Percentiles rank a stretch among this genome's conserved stretches.
Conservation (phyloP, 257 asterid genomes). For the Gentiana macrophylla region DNA sequence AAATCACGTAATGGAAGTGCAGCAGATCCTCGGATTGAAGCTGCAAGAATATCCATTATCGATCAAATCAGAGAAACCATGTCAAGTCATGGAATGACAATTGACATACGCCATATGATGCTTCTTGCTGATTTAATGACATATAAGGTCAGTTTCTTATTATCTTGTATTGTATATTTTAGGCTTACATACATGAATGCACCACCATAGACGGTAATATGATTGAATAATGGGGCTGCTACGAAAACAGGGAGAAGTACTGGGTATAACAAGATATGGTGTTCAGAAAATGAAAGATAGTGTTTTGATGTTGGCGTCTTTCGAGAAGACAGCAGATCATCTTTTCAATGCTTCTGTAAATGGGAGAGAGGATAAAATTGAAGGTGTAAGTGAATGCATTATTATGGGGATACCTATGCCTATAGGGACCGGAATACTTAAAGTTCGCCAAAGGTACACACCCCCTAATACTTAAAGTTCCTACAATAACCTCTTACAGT, state of each 20-base stretch:
- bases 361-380: slow-evolving; percentile 76
- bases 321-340: slow-evolving; percentile 84
- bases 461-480: too few relatives aligned
- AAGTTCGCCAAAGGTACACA: slow-evolving; percentile 63
- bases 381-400: slow-evolving; percentile 89
- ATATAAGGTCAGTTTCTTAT: slow-evolving; percentile 42
- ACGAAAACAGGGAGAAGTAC: slow-evolving; percentile 67
- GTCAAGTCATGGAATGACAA: slow-evolving; percentile 79
- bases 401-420: slow-evolving; percentile 90
- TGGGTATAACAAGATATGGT: slow-evolving; percentile 84
- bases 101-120: slow-evolving; percentile 95
- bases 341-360: slow-evolving; percentile 78
- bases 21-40: slow-evolving; percentile 77
- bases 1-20: slow-evolving; percentile 71
- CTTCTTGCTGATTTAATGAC: slow-evolving; percentile 96
- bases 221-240: background rate
- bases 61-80: slow-evolving; percentile 66
- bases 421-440: slow-evolving; percentile 84
- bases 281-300: slow-evolving; percentile 86
- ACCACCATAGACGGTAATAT: background rate
- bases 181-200: background rate
- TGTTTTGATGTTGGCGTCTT: slow-evolving; percentile 85
- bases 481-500: too few relatives aligned
- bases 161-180: background rate
- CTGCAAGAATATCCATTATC: slow-evolving; percentile 67